Conservation (phyloP, 768 basidiomycete genomes). For the Coprinellus aureogranulatus region DNA sequence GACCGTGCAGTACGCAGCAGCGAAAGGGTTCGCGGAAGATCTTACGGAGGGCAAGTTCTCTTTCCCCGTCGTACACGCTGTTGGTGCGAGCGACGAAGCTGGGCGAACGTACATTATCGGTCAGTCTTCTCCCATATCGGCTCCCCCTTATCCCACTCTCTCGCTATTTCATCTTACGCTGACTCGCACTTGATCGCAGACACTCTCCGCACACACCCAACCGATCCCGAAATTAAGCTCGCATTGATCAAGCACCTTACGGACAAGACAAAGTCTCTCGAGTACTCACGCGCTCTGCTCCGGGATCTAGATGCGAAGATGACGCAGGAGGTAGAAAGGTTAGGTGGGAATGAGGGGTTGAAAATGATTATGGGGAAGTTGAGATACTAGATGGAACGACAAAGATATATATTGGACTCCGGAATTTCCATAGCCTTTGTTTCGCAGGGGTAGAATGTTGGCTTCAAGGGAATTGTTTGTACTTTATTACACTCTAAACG, state of each 20-base stretch:
- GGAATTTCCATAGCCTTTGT: too few relatives aligned
- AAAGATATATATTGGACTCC: too few relatives aligned
- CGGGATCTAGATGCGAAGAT: constrained; percentile 60
- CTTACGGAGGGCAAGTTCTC: constrained; percentile 94
- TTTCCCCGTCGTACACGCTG: constrained; percentile 84
- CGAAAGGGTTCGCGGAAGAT: constrained; percentile 84
- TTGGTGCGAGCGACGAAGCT: constrained; percentile 54
- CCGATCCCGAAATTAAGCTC: constrained; percentile 64
- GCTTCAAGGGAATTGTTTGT: too few relatives aligned
- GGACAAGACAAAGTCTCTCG: constrained; percentile 71
- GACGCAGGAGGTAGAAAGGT: constrained; percentile 53
- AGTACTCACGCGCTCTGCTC: constrained; percentile 71
- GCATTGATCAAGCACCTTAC: constrained; percentile 73
- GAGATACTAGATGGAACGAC: constrained; percentile 11
- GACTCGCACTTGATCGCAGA: constrained; percentile 39
- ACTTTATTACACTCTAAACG: too few relatives aligned
- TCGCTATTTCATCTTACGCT: not conserved
- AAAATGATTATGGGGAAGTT: constrained; percentile 49
- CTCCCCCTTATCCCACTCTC: not conserved
- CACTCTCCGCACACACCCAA: constrained; percentile 76
- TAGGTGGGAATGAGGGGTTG: constrained; percentile 69
- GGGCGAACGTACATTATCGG: constrained; percentile 67
- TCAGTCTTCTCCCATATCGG: constrained; percentile 20
- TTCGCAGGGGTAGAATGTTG: too few relatives aligned
- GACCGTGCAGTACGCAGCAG: constrained; percentile 59